Base-by-base conservation (phyloP, 2,329 filamentous ascomycete species). In the Monosporascus ibericus region DNA sequence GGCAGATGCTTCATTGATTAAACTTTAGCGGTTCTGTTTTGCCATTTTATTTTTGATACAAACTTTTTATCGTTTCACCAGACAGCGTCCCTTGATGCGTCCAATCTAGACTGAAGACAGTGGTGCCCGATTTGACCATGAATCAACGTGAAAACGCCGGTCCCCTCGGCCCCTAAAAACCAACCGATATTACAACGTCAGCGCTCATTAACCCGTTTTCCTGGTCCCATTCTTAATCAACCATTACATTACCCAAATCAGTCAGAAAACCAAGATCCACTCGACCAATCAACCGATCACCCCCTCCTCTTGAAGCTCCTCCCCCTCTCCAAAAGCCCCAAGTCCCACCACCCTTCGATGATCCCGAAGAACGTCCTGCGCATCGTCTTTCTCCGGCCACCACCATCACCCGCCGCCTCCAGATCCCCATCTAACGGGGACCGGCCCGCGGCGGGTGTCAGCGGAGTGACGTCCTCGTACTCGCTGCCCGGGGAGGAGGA, bases 331-430 rank as follows among this genome's bases (percentile, higher is more conserved):
- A 80, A 57, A 51, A 80, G 61, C 4, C 71, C 75, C 51, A 80
- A 64, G 63, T 80, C 77, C 77, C 78, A 81, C 77, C 77, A 81
- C 5, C 77, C 78, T 42, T 79, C 76, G 27, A 80, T 68, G 20
- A 72, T 66, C 39, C 74, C 68, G 55, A 78, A 66, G 22, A 81
- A 64, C 1, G 77, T 80, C 67, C 68, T 76, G 7, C 76, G 69
- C 58, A 68, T 72, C 30, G 70, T 68, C 50, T 66, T 70, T 20
- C 50, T 53, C 38, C 54, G 15, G 38, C 20, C 30, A 53, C 54
- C 38, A 36, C 24, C 2, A 50, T 44, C 7, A 8, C 47, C 38
- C 8, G 30, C 36, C 18, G 50, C 48, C 30, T 58, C 54, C 37
- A 52, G 25, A 1, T 52, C 57, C 1, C 25, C 48, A 5, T 18